phyloP scores from a whole-genome alignment of 192 early-diverging fungal genomes.

The Backusella luteola region DNA sequence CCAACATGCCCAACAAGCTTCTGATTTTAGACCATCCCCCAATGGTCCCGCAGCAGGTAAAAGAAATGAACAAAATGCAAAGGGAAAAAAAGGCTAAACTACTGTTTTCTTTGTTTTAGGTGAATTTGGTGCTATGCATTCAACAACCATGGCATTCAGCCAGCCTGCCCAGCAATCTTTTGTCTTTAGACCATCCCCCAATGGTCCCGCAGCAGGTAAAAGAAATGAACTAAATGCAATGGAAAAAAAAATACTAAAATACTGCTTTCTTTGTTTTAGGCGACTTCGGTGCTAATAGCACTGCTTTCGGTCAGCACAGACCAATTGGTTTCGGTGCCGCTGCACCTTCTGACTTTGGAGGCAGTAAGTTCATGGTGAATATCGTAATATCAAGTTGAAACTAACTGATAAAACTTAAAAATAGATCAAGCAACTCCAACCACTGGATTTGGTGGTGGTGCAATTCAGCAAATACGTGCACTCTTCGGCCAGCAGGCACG shows the following conservation, averaged over 20 bases:
- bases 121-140: too few relatives aligned
- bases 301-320: conserved; percentile 31
- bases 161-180: conserved; percentile 24
- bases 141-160: not conserved
- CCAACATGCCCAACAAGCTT: conserved; percentile 32
- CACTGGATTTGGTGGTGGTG: conserved; percentile 9
- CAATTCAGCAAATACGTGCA: conserved; percentile 15
- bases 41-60: conserved; percentile 12
- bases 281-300: not conserved
- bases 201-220: conserved; percentile 15
- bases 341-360: conserved; percentile 14
- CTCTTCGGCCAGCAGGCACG: conserved; percentile 27
- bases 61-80: conserved; percentile 5
- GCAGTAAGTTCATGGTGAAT: not conserved
- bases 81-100: too few relatives aligned
- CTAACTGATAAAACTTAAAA: not conserved
- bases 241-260: too few relatives aligned
- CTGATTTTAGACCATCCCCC: conserved; percentile 26
- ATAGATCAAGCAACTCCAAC: conserved; percentile 30
- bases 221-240: not conserved
- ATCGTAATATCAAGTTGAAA: too few relatives aligned
- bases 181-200: too few relatives aligned
- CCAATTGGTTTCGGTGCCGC: conserved; percentile 43
- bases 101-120: not conserved
- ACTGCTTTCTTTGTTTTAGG: not conserved